Evolutionary conservation across 305 asterid genomes (phyloP).

Genomic region (Fraxinus platypoda): DNA sequence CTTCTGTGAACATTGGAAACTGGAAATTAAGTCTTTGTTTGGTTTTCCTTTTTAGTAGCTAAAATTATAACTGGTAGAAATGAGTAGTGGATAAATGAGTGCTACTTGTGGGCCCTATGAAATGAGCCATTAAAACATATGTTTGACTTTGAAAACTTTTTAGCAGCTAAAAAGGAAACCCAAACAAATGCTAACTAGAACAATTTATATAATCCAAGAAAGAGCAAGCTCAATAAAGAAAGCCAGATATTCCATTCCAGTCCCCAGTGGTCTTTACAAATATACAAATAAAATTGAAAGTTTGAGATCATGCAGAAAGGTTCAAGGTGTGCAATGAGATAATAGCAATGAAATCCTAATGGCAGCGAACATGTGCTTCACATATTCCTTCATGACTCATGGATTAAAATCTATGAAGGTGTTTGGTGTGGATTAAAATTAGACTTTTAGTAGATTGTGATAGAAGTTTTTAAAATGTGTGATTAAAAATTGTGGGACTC

Average conservation of each 20-base stretch:
- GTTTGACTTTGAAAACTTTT: background rate
- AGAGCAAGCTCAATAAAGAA: background rate
- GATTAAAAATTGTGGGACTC: no score
- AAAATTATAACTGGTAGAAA: background rate
- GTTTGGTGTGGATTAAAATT: no score
- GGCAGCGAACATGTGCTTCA: background rate
- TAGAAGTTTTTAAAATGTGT: no score
- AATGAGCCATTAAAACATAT: background rate
- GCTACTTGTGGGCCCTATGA: background rate
- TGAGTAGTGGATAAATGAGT: background rate
- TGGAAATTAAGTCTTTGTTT: background rate
- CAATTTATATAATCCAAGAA: background rate
- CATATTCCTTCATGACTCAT: background rate
- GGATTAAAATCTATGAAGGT: background rate
- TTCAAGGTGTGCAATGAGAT: background rate
- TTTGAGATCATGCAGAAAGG: background rate
- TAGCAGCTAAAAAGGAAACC: background rate
- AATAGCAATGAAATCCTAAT: background rate
- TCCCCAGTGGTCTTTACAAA: background rate
- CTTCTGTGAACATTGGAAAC: slow-evolving; percentile 5
- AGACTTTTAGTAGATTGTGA: no score
- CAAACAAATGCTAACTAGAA: background rate
- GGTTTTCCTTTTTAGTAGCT: background rate
- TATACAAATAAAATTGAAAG: background rate
- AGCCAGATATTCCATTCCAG: background rate